Conservation (phyloP, 192 early-diverging fungal genomes). For the Diversispora epigaea region DNA sequence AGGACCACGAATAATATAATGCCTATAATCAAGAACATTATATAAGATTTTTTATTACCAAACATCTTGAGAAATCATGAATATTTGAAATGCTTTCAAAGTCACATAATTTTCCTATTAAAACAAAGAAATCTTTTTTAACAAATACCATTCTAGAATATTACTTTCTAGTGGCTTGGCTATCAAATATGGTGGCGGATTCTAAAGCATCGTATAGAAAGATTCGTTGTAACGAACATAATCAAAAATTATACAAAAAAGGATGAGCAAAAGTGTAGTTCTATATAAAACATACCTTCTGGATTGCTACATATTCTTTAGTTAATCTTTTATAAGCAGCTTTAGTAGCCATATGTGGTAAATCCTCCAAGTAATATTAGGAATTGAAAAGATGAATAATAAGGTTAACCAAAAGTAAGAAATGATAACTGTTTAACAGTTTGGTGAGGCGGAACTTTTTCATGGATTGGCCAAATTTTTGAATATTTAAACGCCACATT, state of each 20-base stretch:
- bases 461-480: too few relatives aligned
- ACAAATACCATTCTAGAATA: conserved; percentile 89
- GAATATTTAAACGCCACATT: too few relatives aligned
- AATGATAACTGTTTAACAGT: too few relatives aligned
- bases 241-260: neutral
- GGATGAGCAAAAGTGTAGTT: neutral
- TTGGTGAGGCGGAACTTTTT: too few relatives aligned
- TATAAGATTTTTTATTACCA: neutral
- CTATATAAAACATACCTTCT: conserved; percentile 46
- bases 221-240: neutral
- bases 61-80: too few relatives aligned
- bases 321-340: conserved; percentile 73
- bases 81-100: neutral
- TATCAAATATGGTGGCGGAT: conserved; percentile 84
- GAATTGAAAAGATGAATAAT: neutral
- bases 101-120: neutral
- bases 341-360: conserved; percentile 71
- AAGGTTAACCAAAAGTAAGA: too few relatives aligned
- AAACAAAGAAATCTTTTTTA: neutral
- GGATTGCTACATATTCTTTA: conserved; percentile 77
- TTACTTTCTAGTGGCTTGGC: conserved; percentile 92
- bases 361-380: neutral
- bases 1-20: conserved; percentile 95
- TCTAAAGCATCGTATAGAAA: conserved; percentile 32
- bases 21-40: conserved; percentile 52